Base-by-base conservation (phyloP, 139 green algal genomes). In the Coccomyxa sp. region DNA sequence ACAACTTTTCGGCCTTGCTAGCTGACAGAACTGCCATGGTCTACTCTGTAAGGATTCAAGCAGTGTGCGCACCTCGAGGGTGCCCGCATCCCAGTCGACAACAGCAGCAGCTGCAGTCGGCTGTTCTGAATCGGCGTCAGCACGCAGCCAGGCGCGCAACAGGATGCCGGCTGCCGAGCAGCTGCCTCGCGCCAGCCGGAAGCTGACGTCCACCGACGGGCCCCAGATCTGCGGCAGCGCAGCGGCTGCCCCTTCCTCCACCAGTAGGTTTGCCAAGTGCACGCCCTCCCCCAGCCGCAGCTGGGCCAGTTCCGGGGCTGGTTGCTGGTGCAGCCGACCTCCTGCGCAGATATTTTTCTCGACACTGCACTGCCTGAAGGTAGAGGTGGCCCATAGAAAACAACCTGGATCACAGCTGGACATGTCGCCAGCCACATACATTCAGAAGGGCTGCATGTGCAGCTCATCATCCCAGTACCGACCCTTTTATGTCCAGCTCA, bases 241-340 rank as follows among this genome's bases (percentile, higher is more conserved):
- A 13, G 63, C 59, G 11, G 79, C 63, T 13, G 79, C 32, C 11
- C 27, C 75, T 25, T 32, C 27, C 17, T 23, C 27, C 3, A 85
- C n/a, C 0, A 31, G 25, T n/a, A 85, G 1, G 17, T 63, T 16
- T 30, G 51, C 17, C 15, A 63, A n/a, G 1, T 28, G 38, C 28
- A 60, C 75, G 17, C 63, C 71, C 0, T 45, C 13, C 15, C 57
- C 77, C 1, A 31, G 12, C 13, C 68, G 51, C 0, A 85, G 77
- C 0, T 75, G 67, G 17, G 10, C 60, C 27, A 88, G 77, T 77
- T 88, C 85, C 17, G 66, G 67, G 21, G 77, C 85, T 23, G 81
- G 81, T 30, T 80, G 31, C 77, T 88, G 85, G 28, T 83, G 81
- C 76, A 85, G 58, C 13, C 67, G 51, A 1, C 77, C 84, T 76